These are phyloP conservation scores for Elsinoe arachidis DNA, from an alignment of 2,329 filamentous ascomycete genomes.

Conservation along the genomic window DNA sequence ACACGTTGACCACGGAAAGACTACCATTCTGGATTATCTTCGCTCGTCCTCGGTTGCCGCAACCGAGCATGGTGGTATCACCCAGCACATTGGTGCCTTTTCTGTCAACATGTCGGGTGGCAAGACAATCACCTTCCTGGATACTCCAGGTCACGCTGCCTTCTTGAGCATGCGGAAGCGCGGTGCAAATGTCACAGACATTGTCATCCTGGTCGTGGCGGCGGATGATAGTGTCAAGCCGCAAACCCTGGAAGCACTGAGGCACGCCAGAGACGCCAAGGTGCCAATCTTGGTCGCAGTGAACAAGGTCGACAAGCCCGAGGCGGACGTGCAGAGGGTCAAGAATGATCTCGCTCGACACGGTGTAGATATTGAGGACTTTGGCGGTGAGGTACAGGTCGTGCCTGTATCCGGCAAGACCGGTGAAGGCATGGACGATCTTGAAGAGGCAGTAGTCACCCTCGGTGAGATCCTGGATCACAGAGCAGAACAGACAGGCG, in stretches of 20 bases:
- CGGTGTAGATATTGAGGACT: slow-evolving; percentile 88
- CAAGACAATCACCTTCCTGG: slow-evolving; percentile 89
- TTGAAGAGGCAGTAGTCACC: slow-evolving; percentile 83
- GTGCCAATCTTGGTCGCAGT: slow-evolving; percentile 97
- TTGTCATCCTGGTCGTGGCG: slow-evolving; percentile 89
- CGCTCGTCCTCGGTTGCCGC: slow-evolving; percentile 88
- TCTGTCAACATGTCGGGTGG: slow-evolving; percentile 75
- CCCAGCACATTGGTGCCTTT: slow-evolving; percentile 97
- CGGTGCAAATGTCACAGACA: slow-evolving; percentile 92
- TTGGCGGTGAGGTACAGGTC: slow-evolving; percentile 86
- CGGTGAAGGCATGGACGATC: slow-evolving; percentile 77
- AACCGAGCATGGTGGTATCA: slow-evolving; percentile 91
- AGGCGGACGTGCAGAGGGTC: slow-evolving; percentile 70
- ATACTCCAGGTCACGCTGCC: slow-evolving; percentile 91
- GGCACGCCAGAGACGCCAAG: slow-evolving; percentile 76
- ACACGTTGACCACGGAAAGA: slow-evolving; percentile 97
- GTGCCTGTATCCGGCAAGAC: slow-evolving; percentile 90
- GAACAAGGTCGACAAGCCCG: slow-evolving; percentile 91
- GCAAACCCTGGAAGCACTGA: slow-evolving; percentile 91
- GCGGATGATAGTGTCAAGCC: slow-evolving; percentile 97
- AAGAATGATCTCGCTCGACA: slow-evolving; percentile 78
- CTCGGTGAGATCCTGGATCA: slow-evolving; percentile 86
- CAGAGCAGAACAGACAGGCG: slow-evolving; percentile 66
- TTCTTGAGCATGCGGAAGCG: slow-evolving; percentile 94
- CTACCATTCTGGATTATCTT: slow-evolving; percentile 86